Base-by-base conservation (phyloP, 2,329 filamentous ascomycete species). In the Monosporascus sp. region DNA sequence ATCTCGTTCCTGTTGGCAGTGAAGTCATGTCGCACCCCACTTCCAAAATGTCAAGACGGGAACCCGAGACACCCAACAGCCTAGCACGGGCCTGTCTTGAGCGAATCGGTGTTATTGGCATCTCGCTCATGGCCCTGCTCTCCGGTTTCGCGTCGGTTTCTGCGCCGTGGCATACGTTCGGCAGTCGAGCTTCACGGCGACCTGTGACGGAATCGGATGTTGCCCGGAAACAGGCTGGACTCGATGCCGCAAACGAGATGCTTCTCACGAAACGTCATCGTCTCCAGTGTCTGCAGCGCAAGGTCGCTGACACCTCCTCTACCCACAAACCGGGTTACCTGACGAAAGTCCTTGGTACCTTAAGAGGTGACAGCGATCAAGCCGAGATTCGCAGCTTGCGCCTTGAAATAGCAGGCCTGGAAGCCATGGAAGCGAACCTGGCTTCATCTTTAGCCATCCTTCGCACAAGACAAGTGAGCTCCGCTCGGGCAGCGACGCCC, bases 61-160 rank as follows among this genome's bases (percentile, higher is more conserved):
- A 52, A 68, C 71, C 50, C 61, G 75, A 53, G 67, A 72, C 19
- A 61, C 68, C 52, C 61, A 71, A 60, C 58, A 67, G 68, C 1
- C 62, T 82, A 48, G 75, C 75, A 17, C 72, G 78, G 44, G 82
- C 78, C 8, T 86, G 82, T 58, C 72, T 87, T 37, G 82, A 86
- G 67, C 72, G 91, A 45, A 85, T 96, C 26, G 91, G 90, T 14
- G 86, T 96, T 41, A 90, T 95, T 57, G 91, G 91, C 3, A 91
- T 94, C 52, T 86, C 87, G 48, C 73, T 94, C 51, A 95, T 96
- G 89, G 91, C 90, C 17, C 79, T 92, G 16, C 75, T 96, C n/a
- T 90, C 90, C 7, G 91, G 91, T 0, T 96, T 95, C 63, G 91
- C 91, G 6, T 89, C 89, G n/a, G 88, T 95, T 37, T 92, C 88